Evolutionary conservation across 2,329 filamentous ascomycete genomes (phyloP).

Genomic region (Verticillium longisporum): DNA sequence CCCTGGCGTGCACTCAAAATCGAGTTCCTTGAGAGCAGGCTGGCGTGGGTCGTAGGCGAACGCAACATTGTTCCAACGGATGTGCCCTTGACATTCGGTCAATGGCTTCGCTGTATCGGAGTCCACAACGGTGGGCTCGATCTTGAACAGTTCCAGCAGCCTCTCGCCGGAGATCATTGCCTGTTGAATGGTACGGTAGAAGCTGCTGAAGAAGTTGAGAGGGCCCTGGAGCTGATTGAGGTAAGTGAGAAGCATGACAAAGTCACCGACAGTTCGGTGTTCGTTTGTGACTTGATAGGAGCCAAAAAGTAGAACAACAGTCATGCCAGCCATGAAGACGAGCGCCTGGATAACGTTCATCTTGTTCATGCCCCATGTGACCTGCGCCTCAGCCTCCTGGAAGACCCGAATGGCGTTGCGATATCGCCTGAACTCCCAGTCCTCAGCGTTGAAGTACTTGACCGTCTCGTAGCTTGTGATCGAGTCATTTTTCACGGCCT

Average conservation of each 20-base stretch:
- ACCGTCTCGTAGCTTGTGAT: conserved; percentile 98
- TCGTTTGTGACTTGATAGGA: conserved; percentile 70
- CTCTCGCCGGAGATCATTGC: conserved; percentile 97
- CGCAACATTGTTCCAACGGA: conserved; percentile 80
- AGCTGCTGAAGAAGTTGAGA: conserved; percentile 85
- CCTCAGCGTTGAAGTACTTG: conserved; percentile 83
- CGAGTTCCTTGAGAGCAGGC: conserved; percentile 75
- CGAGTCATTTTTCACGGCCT: conserved; percentile 97
- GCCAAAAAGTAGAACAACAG: conserved; percentile 65
- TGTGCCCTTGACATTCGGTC: conserved; percentile 66
- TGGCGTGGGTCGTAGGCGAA: conserved; percentile 88
- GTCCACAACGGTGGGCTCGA: conserved; percentile 86
- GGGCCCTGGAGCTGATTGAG: conserved; percentile 75
- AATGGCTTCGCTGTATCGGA: conserved; percentile 57
- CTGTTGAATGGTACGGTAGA: conserved; percentile 92
- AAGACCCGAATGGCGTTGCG: conserved; percentile 62
- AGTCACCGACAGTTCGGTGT: conserved; percentile 59
- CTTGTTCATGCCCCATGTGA: conserved; percentile 67
- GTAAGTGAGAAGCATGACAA: conserved; percentile 68
- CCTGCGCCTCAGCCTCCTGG: conserved; percentile 68
- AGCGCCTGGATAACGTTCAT: conserved; percentile 78
- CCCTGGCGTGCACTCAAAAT: conserved; percentile 79
- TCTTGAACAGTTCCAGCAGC: conserved; percentile 92
- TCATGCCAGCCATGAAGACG: conserved; percentile 71
- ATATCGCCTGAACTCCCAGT: conserved; percentile 71